A percentile compares a stretch with the other conserved stretches of the same genome.
These are phyloP conservation scores for Colletotrichum sp. DNA, from an alignment of 2,329 filamentous ascomycete species.

Conservation along the genomic window DNA sequence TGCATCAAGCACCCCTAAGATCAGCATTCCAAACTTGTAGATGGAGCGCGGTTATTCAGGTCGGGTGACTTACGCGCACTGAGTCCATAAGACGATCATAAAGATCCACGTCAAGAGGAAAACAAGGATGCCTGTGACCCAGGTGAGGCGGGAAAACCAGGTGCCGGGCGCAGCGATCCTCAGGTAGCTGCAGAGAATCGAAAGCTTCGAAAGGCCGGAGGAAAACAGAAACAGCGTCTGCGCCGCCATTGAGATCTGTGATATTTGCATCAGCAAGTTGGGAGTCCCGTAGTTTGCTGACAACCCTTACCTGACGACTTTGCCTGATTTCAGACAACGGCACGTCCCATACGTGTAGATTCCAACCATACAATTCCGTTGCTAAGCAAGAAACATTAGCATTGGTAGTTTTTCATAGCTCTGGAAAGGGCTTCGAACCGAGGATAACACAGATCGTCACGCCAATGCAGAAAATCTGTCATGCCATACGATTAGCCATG, in stretches of 20 bases:
- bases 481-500: not conserved
- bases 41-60: not conserved
- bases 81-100: constrained; percentile 38
- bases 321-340: constrained; percentile 26
- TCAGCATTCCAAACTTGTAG: not conserved
- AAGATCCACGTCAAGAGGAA: constrained; percentile 31
- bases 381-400: constrained; percentile 13
- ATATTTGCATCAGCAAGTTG: not conserved
- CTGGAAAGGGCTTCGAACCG: not conserved
- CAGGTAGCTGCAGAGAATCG: constrained; percentile 44
- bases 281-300: fast-evolving
- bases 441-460: constrained; percentile 39
- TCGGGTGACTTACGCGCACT: constrained; percentile 35
- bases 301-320: constrained; percentile 21
- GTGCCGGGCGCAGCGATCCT: constrained; percentile 38
- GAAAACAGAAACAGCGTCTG: constrained; percentile 44
- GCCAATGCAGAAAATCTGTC: constrained; percentile 34
- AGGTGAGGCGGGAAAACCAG: constrained; percentile 36
- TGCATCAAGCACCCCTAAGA: not conserved
- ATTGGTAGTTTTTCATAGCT: not conserved
- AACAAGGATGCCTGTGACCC: constrained; percentile 29
- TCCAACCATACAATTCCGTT: constrained; percentile 38
- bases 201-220: constrained; percentile 40
- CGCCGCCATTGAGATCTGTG: constrained; percentile 41
- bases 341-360: constrained; percentile 42